phyloP scores from a whole-genome alignment of 345 rosid species.

The Citrus cavaleriei region DNA sequence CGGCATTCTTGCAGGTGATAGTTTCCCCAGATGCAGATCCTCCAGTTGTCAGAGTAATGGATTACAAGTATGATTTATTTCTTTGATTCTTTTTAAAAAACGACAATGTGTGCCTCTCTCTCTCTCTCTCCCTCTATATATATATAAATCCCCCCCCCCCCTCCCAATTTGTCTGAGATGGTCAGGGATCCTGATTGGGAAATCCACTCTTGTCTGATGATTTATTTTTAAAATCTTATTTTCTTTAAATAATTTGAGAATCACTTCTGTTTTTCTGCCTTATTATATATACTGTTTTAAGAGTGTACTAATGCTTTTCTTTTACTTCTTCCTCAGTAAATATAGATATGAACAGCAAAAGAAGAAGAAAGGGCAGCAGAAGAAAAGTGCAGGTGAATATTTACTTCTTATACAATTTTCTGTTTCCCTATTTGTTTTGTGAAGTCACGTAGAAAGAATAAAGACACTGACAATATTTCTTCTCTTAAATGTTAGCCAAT shows the following conservation, averaged over 20 bases:
- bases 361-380: slow-evolving; percentile 82
- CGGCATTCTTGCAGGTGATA: slow-evolving; percentile 58
- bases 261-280: not conserved
- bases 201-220: not conserved
- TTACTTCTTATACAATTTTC: slow-evolving; percentile 21
- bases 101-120: not conserved
- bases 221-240: no score
- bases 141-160: no score
- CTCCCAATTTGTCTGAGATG: no score
- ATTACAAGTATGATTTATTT: slow-evolving; percentile 55
- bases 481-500: slow-evolving; percentile 38
- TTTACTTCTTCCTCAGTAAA: slow-evolving; percentile 45
- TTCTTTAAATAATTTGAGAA: not conserved
- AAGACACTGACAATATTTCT: slow-evolving; percentile 30
- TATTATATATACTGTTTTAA: not conserved
- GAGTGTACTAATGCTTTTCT: slow-evolving; percentile 9
- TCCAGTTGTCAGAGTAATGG: slow-evolving; percentile 90
- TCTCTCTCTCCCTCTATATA: no score
- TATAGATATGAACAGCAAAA: slow-evolving; percentile 77
- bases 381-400: slow-evolving; percentile 63
- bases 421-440: slow-evolving; percentile 11
- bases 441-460: slow-evolving; percentile 7
- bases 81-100: not conserved
- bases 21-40: slow-evolving; percentile 94
- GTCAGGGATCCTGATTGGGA: no score